Evolutionary conservation across 2,329 filamentous ascomycete species (phyloP).

Genomic region (Fusarium euwallaceae): DNA sequence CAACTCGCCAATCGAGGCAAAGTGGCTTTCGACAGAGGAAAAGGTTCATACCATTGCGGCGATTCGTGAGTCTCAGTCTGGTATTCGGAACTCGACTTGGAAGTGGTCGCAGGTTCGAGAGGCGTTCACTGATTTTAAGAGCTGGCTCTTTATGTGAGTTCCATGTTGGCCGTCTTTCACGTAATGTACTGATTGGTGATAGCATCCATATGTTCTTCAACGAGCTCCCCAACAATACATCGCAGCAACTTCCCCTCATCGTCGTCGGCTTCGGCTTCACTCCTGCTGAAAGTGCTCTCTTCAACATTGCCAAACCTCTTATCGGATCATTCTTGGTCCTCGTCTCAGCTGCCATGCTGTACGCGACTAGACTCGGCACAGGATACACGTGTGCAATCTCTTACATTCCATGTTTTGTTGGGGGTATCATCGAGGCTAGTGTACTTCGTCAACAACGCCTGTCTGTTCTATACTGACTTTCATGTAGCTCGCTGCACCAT

Average conservation of each 20-base stretch:
- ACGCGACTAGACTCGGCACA: neutral
- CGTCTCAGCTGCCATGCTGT: neutral
- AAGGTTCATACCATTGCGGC: neutral
- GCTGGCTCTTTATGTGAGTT: neutral
- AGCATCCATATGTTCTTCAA: constrained; percentile 5
- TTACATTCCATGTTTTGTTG: neutral
- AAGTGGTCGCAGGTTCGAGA: neutral
- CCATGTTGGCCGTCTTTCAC: neutral
- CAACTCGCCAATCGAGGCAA: neutral
- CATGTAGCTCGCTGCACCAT: neutral
- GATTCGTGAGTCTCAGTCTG: neutral
- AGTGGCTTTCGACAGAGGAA: constrained; percentile 5
- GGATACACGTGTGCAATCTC: neutral
- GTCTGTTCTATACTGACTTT: neutral
- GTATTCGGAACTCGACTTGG: neutral
- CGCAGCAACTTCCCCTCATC: neutral
- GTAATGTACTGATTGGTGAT: neutral
- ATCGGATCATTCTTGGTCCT: neutral
- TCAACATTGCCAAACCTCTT: constrained; percentile 1
- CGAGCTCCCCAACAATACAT: constrained; percentile 2
- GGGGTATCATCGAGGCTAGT: neutral
- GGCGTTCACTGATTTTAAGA: neutral
- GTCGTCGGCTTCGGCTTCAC: neutral
- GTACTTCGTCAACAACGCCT: neutral
- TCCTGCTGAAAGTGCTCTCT: neutral